Percentiles rank a stretch among this genome's conserved stretches.
Conservation (phyloP, 805 yeast species). For the Lachancea fermentati region DNA sequence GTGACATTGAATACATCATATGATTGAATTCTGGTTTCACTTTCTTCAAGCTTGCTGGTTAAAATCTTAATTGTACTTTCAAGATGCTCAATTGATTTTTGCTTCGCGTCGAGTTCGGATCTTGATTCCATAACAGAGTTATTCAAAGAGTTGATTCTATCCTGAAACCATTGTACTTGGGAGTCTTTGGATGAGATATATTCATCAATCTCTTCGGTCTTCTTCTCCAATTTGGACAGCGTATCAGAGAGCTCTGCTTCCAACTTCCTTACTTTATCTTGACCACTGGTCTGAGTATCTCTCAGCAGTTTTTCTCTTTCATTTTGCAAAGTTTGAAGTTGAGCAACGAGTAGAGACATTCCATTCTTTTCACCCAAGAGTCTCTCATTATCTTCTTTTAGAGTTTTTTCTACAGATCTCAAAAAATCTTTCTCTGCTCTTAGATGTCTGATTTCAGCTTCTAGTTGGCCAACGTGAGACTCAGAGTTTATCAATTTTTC, state of each 20-base stretch:
- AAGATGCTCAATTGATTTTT: slow-evolving; percentile 8
- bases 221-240: slow-evolving; percentile 38
- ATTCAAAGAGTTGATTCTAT: slow-evolving; percentile 52
- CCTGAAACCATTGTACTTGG: slow-evolving; percentile 51
- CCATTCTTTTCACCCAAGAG: slow-evolving; percentile 54
- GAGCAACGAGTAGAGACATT: slow-evolving; percentile 51
- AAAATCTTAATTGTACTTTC: slow-evolving; percentile 14
- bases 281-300: slow-evolving; percentile 45
- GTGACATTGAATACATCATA: slow-evolving; percentile 27
- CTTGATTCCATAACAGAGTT: slow-evolving; percentile 34
- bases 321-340: slow-evolving; percentile 52
- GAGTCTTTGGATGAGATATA: slow-evolving; percentile 10
- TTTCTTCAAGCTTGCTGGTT: slow-evolving; percentile 25
- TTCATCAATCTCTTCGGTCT: slow-evolving; percentile 46
- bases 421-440: slow-evolving; percentile 51
- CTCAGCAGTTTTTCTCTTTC: slow-evolving; percentile 53
- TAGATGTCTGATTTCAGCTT: slow-evolving; percentile 43
- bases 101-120: slow-evolving; percentile 23
- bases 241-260: slow-evolving; percentile 39
- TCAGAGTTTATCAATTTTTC: slow-evolving; percentile 54
- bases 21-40: slow-evolving; percentile 24
- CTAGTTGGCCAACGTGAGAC: slow-evolving; percentile 38
- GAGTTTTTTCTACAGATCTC: slow-evolving; percentile 42
- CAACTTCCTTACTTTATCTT: slow-evolving; percentile 44
- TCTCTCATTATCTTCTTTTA: slow-evolving; percentile 47